Evolutionary conservation across 306 rosid species (phyloP).

Genomic region (Inga oerstediana): DNA sequence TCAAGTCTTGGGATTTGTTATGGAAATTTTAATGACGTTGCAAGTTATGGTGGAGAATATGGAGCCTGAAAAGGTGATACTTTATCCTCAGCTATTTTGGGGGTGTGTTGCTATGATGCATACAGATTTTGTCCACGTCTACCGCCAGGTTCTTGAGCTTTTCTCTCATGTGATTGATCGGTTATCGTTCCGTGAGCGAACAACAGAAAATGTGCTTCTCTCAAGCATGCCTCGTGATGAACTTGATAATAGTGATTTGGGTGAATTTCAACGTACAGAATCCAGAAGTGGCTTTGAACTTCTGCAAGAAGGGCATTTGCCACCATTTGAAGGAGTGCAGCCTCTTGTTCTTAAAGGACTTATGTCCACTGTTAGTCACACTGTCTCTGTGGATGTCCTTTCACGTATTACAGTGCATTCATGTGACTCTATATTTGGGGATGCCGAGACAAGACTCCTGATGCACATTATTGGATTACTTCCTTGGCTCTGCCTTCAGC

Average conservation of each 20-base stretch:
- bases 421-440: constrained; percentile 96
- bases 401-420: constrained; percentile 91
- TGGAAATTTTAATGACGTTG: constrained; percentile 93
- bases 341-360: constrained; percentile 99
- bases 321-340: constrained; percentile 95
- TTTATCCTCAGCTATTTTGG: constrained; percentile 98
- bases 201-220: constrained; percentile 97
- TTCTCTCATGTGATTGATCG: constrained; percentile 96
- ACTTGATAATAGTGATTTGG: constrained; percentile 59
- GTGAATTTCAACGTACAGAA: constrained; percentile 83
- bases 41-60: constrained; percentile 99
- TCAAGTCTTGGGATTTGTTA: constrained; percentile 90
- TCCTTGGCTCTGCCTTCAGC: constrained; percentile 98
- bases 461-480: constrained; percentile 98
- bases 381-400: constrained; percentile 92
- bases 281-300: constrained; percentile 83
- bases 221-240: constrained; percentile 99
- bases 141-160: constrained; percentile 97
- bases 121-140: constrained; percentile 98
- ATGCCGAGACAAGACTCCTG: constrained; percentile 87
- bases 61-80: constrained; percentile 99
- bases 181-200: constrained; percentile 85
- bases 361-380: constrained; percentile 88
- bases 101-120: constrained; percentile 99
- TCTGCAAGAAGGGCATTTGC: constrained; percentile 73